These are phyloP conservation scores for Ascochyta clinopodiicola DNA, from an alignment of 2,329 filamentous ascomycete genomes.

Conservation along the genomic window DNA sequence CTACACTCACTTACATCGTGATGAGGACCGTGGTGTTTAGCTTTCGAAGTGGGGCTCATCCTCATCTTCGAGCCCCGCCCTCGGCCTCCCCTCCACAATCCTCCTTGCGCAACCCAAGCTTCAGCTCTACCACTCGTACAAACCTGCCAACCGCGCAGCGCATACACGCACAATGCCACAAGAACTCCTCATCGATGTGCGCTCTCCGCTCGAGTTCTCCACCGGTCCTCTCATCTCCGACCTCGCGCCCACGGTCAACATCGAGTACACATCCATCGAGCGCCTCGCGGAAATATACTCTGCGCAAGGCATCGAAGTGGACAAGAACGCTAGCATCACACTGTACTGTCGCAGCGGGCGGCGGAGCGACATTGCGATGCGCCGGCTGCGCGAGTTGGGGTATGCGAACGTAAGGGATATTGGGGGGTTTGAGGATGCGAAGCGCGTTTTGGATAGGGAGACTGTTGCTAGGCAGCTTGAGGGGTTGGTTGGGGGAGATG, in stretches of 20 bases:
- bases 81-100: not conserved
- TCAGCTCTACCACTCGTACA: not conserved
- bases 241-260: constrained; percentile 42
- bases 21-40: not conserved
- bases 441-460: constrained; percentile 37
- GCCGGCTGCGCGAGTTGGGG: constrained; percentile 38
- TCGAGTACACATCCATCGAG: constrained; percentile 46
- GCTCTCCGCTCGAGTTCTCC: constrained; percentile 45
- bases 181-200: constrained; percentile 46
- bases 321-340: constrained; percentile 42
- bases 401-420: constrained; percentile 44
- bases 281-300: constrained; percentile 34
- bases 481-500: constrained; percentile 1
- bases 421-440: constrained; percentile 45
- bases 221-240: constrained; percentile 38
- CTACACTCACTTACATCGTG: not conserved
- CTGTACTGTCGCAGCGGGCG: constrained; percentile 48
- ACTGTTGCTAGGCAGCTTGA: constrained; percentile 27
- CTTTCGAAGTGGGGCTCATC: not conserved
- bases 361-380: constrained; percentile 42
- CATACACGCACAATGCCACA: constrained; percentile 9
- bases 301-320: constrained; percentile 22
- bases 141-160: not conserved
- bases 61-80: not conserved
- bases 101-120: not conserved